phyloP scores from a whole-genome alignment of 345 rosid species.

The Populus pruinosa region DNA sequence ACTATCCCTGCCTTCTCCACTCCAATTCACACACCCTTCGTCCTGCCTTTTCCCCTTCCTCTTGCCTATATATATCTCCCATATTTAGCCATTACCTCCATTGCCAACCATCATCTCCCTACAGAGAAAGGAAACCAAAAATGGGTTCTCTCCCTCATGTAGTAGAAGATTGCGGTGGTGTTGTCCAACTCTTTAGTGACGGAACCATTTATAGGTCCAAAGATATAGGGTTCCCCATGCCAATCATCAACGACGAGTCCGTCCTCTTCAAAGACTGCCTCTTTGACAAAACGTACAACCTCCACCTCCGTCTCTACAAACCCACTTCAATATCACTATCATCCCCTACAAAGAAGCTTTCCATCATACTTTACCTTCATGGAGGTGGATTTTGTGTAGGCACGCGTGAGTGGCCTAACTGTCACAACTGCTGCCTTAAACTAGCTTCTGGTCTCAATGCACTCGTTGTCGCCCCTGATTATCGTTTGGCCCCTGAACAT shows the following conservation, averaged over 20 bases:
- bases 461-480: constrained; percentile 62
- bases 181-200: constrained; percentile 30
- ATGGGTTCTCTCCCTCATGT: constrained; percentile 30
- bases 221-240: constrained; percentile 24
- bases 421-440: constrained; percentile 62
- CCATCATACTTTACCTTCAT: constrained; percentile 39
- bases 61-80: background rate
- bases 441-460: constrained; percentile 58
- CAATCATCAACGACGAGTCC: constrained; percentile 30
- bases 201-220: constrained; percentile 52
- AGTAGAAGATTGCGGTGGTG: constrained; percentile 33
- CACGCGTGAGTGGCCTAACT: constrained; percentile 68
- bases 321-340: background rate
- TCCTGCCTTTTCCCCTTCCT: background rate
- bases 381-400: constrained; percentile 93
- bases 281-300: constrained; percentile 45
- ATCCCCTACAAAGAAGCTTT: constrained; percentile 4
- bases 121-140: background rate
- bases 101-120: background rate
- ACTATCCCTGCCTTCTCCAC: background rate
- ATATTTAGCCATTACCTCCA: background rate
- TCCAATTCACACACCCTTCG: background rate
- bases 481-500: constrained; percentile 78
- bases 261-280: constrained; percentile 52
- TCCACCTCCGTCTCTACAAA: constrained; percentile 69